Base-by-base conservation (phyloP, 2,329 filamentous ascomycete species). In the Alternaria viburni region DNA sequence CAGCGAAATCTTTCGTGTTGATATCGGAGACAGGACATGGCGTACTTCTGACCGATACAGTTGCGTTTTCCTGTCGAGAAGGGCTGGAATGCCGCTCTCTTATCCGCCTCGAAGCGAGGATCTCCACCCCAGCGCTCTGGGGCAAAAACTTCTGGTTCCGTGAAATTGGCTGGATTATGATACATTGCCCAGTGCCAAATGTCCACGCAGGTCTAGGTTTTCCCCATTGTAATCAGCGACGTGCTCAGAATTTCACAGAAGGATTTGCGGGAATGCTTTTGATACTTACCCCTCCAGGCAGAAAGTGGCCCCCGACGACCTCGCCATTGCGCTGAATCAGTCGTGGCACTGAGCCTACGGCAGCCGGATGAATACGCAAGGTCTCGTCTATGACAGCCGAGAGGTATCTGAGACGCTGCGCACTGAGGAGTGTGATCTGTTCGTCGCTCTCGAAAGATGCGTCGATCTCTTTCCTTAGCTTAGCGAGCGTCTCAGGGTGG, bases 361-460 rank as follows among this genome's bases (percentile, higher is more conserved):
- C 67, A 6, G 68, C 59, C 4, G 71, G 71, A 41, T 66, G 69
- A 32, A 73, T 68, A 17, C 82, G 75, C 2, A 84, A 66, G 5
- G 76, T 80, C 58, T 74, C 71, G 44, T 68, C 65, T 15, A 74
- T 59, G 23, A 66, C 61, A 11, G 69, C 70, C 12, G 36, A 62
- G 17, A 74, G 59, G 54, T 74, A 74, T 3, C 62, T 67, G 6
- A 74, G 62, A 17, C 71, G 64, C n/a, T 57, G 55, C 2, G 72
- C 54, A 0, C 62, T 54, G 8, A 61, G 43, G 45, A 79, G 65
- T 21, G 62, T 75, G 17, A 81, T 77, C 0, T 80, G 70, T 0
- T 69, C 56, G 6, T 70, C 69, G 8, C 50, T 45, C 9, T 57
- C n/a, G 51, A 74, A 75, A n/a, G 52, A 64, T 13, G 25, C 21